These are phyloP conservation scores for Paramecium sonneborni DNA, from an alignment of 73 alveolate genomes.

Conservation along the genomic window DNA sequence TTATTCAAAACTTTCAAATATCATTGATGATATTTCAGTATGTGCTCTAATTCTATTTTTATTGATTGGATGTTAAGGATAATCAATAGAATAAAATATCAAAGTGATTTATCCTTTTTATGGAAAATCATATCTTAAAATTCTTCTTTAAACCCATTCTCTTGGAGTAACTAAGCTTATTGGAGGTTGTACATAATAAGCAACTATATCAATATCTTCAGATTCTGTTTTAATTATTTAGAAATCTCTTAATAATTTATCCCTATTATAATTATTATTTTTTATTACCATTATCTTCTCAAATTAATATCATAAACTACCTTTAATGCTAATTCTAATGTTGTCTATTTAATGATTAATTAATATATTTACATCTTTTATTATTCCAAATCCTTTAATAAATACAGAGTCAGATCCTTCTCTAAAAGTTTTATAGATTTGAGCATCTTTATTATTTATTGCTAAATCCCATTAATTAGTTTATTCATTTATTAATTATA, in stretches of 20 bases:
- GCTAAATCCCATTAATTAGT: constrained; percentile 4
- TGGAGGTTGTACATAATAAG: constrained; percentile 44
- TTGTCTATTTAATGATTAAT: background rate
- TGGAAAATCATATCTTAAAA: constrained; percentile 6
- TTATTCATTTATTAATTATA: background rate
- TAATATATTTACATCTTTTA: background rate
- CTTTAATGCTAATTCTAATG: background rate
- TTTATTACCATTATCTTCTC: background rate
- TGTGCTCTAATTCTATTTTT: constrained; percentile 4
- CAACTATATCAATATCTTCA: constrained; percentile 27
- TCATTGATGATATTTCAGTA: background rate
- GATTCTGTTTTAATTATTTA: background rate
- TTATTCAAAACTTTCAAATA: background rate
- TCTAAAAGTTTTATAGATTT: background rate
- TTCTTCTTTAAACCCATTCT: constrained; percentile 49
- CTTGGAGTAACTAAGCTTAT: background rate
- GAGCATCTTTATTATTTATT: background rate
- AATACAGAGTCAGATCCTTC: constrained; percentile 18
- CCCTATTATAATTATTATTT: background rate
- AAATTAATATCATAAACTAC: background rate
- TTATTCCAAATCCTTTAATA: constrained; percentile 23
- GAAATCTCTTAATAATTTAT: constrained; percentile 22
- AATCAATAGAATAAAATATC: constrained; percentile 33
- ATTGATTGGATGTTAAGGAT: background rate
- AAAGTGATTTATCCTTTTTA: background rate